Base-by-base conservation (phyloP, 441 rosid genomes). In the Omphalea diandra region DNA sequence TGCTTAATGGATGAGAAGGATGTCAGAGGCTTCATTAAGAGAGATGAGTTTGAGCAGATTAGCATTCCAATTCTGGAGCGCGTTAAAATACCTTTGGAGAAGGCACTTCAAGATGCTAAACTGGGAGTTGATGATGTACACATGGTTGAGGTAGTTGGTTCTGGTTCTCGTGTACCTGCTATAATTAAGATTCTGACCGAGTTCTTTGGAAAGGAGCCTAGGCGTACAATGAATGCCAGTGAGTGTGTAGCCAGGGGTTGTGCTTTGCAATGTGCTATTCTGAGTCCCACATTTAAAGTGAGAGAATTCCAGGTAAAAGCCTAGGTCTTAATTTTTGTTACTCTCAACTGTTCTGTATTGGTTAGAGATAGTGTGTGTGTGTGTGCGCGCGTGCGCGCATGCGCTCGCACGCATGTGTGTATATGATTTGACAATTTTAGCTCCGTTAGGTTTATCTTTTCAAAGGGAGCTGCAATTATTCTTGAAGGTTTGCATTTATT, bases 1-100 rank as follows among this genome's bases (percentile, higher is more conserved):
- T 95, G 99, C 79, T 74, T 95, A 72, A 91, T 95, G 97, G 98
- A 93, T 36, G 99, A 95, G 80, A 95, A 93, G 77, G 99, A 95
- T 77, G 99, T 93, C 14, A 86, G 85, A 72, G 91, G 99, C 41
- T 70, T 75, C 71, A 89, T 95, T 59, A 95, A 87, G 81, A 88
- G 99, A 77, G 99, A 95, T 2, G 99, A 89, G 69, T 87, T 95
- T 77, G 99, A 95, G 72, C 84, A 86, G 71, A 90, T 95, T 35
- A 88, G 98, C 72, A 75, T 84, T 46, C 91, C 91, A 0, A 93
- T 95, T 59, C 70, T 95, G 87, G 97, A 90, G 73, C 94, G 96
- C 52, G 98, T 93, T 33, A 95, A 91, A 82, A 84, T 75, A 74
- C 99, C 99, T 36, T 47, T 95, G 76, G 93, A 89, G 82, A 90